phyloP scores from a whole-genome alignment of 2,329 filamentous ascomycete species.

The Sclerotinia minor region DNA sequence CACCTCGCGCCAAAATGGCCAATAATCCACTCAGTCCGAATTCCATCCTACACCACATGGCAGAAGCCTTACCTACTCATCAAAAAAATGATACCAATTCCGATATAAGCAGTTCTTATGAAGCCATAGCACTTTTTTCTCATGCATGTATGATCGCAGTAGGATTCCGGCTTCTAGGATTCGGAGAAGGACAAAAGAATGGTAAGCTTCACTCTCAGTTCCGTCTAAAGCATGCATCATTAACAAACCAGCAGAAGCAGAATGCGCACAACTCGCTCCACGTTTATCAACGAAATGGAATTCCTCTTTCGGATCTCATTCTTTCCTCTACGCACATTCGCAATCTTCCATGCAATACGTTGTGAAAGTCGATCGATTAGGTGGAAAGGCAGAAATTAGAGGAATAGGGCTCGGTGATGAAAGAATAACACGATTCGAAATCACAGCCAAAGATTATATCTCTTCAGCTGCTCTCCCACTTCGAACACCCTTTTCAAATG shows the following conservation, averaged over 20 bases:
- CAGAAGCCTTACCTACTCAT: conserved; percentile 59
- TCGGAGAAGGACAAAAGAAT: conserved; percentile 78
- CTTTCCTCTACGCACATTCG: conserved; percentile 83
- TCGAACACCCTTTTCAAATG: conserved; percentile 50
- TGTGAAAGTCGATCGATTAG: conserved; percentile 78
- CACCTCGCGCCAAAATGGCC: conserved; percentile 34
- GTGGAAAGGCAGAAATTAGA: conserved; percentile 79
- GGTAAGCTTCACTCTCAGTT: conserved; percentile 48
- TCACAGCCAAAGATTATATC: conserved; percentile 73
- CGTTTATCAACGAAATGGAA: conserved; percentile 81
- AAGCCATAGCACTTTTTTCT: conserved; percentile 79
- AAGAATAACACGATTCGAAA: conserved; percentile 74
- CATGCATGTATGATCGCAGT: conserved; percentile 82
- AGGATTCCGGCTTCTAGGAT: conserved; percentile 77
- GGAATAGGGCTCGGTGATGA: conserved; percentile 79
- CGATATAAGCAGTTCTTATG: conserved; percentile 69
- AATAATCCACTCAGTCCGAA: conserved; percentile 46
- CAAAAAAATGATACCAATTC: conserved; percentile 54
- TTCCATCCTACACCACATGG: conserved; percentile 57
- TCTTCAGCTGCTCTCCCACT: conserved; percentile 58
- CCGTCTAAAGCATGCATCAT: conserved; percentile 6
- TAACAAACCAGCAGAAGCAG: conserved; percentile 48
- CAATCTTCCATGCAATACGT: conserved; percentile 85
- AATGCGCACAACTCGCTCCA: conserved; percentile 58
- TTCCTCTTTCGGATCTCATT: conserved; percentile 64